Conservation (phyloP, 257 asterid species). For the Gentiana straminea region DNA sequence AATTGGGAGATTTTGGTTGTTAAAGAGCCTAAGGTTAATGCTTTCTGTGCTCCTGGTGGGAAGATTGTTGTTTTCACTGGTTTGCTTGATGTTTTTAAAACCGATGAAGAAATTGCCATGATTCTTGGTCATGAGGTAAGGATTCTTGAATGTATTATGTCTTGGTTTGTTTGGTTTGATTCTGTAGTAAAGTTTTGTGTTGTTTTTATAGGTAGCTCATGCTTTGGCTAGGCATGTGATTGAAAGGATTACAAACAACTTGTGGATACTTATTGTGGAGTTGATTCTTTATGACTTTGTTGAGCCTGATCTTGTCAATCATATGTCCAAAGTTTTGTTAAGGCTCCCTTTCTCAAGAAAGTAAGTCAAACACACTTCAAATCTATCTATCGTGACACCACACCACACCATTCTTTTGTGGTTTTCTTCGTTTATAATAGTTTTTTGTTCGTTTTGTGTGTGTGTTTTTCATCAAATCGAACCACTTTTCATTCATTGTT, state of each 20-base stretch:
- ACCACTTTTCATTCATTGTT: too few relatives aligned
- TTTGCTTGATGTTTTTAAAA: constrained; percentile 60
- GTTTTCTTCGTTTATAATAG: not conserved
- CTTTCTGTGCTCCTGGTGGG: constrained; percentile 86
- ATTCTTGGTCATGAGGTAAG: constrained; percentile 80
- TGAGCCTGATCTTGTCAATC: constrained; percentile 71
- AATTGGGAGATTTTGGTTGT: constrained; percentile 91
- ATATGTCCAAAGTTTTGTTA: constrained; percentile 63
- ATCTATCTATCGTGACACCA: not conserved
- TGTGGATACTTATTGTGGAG: constrained; percentile 74
- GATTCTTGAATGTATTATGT: not conserved
- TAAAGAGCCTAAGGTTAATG: constrained; percentile 62
- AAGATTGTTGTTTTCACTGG: constrained; percentile 94
- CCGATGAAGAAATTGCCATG: constrained; percentile 87
- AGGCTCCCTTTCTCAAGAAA: constrained; percentile 92
- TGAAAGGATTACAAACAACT: constrained; percentile 67
- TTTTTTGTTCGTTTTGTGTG: not conserved
- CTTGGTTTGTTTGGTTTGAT: constrained; percentile 6
- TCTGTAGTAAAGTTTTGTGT: constrained; percentile 3
- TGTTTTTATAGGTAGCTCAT: constrained; percentile 66
- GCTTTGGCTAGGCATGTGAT: constrained; percentile 89
- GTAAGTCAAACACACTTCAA: constrained; percentile 20
- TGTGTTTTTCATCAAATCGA: too few relatives aligned
- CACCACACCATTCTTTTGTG: not conserved
- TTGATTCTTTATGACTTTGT: constrained; percentile 68